phyloP scores from a whole-genome alignment of 495 filamentous ascomycete genomes.

The Neurospora intermedia region DNA sequence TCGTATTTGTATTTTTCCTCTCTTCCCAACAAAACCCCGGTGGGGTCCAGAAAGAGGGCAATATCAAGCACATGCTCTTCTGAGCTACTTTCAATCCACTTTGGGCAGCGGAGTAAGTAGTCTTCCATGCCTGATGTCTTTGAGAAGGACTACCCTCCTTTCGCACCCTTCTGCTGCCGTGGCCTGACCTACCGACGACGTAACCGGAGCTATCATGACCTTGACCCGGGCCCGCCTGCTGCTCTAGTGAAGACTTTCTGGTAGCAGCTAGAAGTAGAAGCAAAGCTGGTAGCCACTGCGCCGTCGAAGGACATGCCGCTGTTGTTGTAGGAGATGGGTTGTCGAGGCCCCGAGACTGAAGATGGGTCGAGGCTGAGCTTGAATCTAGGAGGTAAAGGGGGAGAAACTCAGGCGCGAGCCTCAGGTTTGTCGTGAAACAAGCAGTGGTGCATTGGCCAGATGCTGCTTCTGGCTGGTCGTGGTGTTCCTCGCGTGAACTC shows the following conservation, averaged over 20 bases:
- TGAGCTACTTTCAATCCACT: constrained; percentile 67
- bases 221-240: neutral
- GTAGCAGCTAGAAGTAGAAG: neutral
- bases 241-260: neutral
- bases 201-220: neutral
- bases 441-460: neutral
- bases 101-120: neutral
- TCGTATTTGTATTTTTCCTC: no score
- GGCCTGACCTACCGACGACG: neutral
- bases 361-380: neutral
- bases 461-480: neutral
- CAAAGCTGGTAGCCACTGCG: neutral
- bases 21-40: no score
- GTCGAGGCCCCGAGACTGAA: neutral
- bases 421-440: neutral
- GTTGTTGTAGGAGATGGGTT: neutral
- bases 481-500: neutral
- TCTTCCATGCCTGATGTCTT: neutral
- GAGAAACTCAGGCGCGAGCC: neutral
- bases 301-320: neutral
- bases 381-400: neutral
- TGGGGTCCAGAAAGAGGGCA: no score
- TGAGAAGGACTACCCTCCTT: neutral
- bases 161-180: neutral
- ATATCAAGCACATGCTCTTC: constrained; percentile 69